Percentiles rank a stretch among this genome's conserved stretches.
phyloP scores from a whole-genome alignment of 31 red algal species.

The Endocladia muricata region DNA sequence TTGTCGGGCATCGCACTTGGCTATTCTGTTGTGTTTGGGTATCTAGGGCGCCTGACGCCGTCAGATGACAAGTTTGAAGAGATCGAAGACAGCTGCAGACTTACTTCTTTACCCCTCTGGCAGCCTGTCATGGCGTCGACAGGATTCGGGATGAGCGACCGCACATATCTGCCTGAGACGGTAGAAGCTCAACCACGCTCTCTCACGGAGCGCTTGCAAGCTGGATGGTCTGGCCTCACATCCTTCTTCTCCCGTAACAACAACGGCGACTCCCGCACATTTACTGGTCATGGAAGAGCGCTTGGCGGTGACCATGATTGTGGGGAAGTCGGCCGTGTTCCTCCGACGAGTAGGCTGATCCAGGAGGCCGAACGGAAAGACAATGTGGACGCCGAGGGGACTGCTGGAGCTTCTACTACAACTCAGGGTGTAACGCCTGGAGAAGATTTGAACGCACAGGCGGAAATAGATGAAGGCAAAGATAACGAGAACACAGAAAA shows the following conservation, averaged over 20 bases:
- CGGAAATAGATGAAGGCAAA: no score
- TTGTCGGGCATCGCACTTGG: slow-evolving; percentile 42
- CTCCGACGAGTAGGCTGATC: slow-evolving; percentile 38
- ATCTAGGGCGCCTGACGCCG: slow-evolving; percentile 15
- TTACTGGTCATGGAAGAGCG: slow-evolving; percentile 22
- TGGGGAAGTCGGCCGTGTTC: slow-evolving; percentile 13
- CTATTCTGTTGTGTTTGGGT: slow-evolving; percentile 28
- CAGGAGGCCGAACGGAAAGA: neutral
- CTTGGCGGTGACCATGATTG: slow-evolving; percentile 1
- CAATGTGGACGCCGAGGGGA: neutral
- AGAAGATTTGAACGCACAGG: no score
- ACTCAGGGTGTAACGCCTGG: no score
- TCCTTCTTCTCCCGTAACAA: neutral
- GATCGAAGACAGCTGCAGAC: slow-evolving; percentile 10
- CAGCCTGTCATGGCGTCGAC: slow-evolving; percentile 12
- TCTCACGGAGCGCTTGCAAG: neutral
- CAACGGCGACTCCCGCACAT: neutral
- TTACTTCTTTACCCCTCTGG: slow-evolving; percentile 27
- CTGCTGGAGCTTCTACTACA: neutral
- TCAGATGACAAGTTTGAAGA: slow-evolving; percentile 16
- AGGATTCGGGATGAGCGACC: neutral
- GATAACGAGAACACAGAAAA: no score
- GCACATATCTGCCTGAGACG: neutral
- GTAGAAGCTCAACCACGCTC: neutral
- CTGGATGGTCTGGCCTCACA: neutral